Evolutionary conservation across 1,284 basidiomycete genomes (phyloP).

Genomic region (Golubevia pallescens): DNA sequence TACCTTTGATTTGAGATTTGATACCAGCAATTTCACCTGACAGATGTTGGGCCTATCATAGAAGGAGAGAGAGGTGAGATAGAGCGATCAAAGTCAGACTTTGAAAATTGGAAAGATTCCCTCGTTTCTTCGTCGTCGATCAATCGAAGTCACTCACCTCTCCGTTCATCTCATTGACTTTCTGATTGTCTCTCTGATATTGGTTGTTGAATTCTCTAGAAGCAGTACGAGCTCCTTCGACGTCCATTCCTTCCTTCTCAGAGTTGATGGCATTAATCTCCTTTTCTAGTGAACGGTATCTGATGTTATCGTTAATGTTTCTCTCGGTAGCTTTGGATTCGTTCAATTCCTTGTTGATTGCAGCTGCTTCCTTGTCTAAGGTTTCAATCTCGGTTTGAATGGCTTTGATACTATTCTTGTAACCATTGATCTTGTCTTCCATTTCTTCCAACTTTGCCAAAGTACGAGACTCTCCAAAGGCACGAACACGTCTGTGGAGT

Average conservation of each 20-base stretch:
- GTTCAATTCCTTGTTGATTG: constrained; percentile 44
- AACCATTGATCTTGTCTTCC: constrained; percentile 25
- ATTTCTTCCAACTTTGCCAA: constrained; percentile 16
- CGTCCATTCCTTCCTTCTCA: constrained; percentile 39
- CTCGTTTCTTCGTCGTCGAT: constrained; percentile 2
- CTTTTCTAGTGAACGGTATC: constrained; percentile 41
- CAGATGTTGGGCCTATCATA: constrained; percentile 20
- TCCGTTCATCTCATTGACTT: constrained; percentile 52
- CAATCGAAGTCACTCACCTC: constrained; percentile 21
- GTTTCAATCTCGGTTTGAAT: constrained; percentile 26
- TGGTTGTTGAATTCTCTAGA: constrained; percentile 37
- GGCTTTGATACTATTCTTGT: constrained; percentile 21
- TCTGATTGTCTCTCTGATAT: constrained; percentile 42
- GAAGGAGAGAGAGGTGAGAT: not conserved
- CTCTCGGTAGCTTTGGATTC: constrained; percentile 51
- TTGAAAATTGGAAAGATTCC: not conserved
- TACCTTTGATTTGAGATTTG: constrained; percentile 39
- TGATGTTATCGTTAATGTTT: constrained; percentile 55
- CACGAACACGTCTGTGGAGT: not conserved
- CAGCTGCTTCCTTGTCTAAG: constrained; percentile 27
- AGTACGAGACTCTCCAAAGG: not conserved
- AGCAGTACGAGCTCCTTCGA: constrained; percentile 34
- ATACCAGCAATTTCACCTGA: constrained; percentile 53
- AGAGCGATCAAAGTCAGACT: not conserved
- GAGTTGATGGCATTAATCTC: constrained; percentile 28